These are phyloP conservation scores for Pontederia paniculata DNA, from an alignment of 176 grass and related monocot genomes.

Conservation along the genomic window DNA sequence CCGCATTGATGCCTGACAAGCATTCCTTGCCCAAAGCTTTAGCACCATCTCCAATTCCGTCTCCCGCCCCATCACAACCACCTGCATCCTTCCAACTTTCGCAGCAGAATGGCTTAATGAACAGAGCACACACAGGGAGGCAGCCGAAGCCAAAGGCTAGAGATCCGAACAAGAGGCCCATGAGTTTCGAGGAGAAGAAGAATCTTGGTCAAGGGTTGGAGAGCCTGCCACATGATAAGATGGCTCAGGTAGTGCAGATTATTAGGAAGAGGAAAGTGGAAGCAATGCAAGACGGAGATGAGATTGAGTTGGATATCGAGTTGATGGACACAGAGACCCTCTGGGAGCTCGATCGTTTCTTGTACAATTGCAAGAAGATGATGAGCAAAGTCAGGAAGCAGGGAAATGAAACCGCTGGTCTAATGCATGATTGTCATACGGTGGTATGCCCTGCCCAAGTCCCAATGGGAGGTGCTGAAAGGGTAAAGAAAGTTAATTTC, in stretches of 20 bases:
- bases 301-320: slow-evolving; percentile 83
- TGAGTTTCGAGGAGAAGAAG: slow-evolving; percentile 88
- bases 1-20: neutral
- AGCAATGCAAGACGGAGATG: slow-evolving; percentile 53
- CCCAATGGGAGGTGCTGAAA: neutral
- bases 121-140: slow-evolving; percentile 22
- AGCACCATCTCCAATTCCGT: neutral
- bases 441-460: neutral
- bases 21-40: neutral
- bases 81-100: neutral
- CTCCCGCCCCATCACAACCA: neutral
- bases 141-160: slow-evolving; percentile 66
- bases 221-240: slow-evolving; percentile 68
- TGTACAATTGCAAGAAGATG: slow-evolving; percentile 78
- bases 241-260: slow-evolving; percentile 70
- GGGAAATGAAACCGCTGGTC: slow-evolving; percentile 13
- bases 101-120: slow-evolving; percentile 5
- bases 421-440: neutral
- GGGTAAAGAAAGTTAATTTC: neutral
- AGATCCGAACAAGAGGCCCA: slow-evolving; percentile 66
- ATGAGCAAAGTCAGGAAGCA: slow-evolving; percentile 56
- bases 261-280: slow-evolving; percentile 60
- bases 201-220: slow-evolving; percentile 53
- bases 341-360: slow-evolving; percentile 87
- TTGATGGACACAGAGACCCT: slow-evolving; percentile 72